A percentile compares a stretch with the other conserved stretches of the same genome.
phyloP scores from a whole-genome alignment of 1,284 basidiomycete species.

The Puccinia horiana region DNA sequence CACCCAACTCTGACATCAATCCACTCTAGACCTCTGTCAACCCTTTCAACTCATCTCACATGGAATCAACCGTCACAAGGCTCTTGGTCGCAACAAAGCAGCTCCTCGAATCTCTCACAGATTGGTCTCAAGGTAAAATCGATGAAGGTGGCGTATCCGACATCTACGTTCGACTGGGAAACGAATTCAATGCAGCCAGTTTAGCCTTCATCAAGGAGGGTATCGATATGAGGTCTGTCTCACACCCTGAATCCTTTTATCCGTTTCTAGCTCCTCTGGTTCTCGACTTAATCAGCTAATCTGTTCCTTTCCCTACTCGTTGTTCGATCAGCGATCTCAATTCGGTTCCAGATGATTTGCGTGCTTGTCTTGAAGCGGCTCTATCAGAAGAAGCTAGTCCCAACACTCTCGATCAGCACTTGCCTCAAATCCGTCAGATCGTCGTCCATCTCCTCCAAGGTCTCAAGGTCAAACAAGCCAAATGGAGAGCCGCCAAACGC shows the following conservation, averaged over 20 bases:
- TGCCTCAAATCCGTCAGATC: constrained; percentile 87
- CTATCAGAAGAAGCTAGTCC: constrained; percentile 83
- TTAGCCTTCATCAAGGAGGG: constrained; percentile 80
- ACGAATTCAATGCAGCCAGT: constrained; percentile 93
- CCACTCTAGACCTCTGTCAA: constrained; percentile 17
- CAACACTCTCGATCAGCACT: constrained; percentile 81
- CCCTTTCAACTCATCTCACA: constrained; percentile 58
- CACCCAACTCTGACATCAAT: background rate
- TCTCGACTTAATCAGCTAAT: background rate
- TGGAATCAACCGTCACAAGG: constrained; percentile 89
- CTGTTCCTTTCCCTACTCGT: background rate
- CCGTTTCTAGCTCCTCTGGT: background rate
- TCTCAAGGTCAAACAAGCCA: constrained; percentile 83
- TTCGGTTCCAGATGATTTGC: constrained; percentile 83
- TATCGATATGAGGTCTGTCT: constrained; percentile 84
- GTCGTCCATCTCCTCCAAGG: constrained; percentile 91
- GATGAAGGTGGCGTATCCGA: constrained; percentile 86
- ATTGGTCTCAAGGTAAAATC: constrained; percentile 77
- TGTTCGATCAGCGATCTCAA: constrained; percentile 71
- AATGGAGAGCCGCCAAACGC: constrained; percentile 62
- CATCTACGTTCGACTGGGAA: constrained; percentile 91
- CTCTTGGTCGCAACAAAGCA: constrained; percentile 93
- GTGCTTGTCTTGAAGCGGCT: constrained; percentile 82
- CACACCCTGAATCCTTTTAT: background rate
- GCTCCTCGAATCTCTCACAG: constrained; percentile 83